Conservation (phyloP, 1,284 basidiomycete species). For the Bothia castanella region DNA sequence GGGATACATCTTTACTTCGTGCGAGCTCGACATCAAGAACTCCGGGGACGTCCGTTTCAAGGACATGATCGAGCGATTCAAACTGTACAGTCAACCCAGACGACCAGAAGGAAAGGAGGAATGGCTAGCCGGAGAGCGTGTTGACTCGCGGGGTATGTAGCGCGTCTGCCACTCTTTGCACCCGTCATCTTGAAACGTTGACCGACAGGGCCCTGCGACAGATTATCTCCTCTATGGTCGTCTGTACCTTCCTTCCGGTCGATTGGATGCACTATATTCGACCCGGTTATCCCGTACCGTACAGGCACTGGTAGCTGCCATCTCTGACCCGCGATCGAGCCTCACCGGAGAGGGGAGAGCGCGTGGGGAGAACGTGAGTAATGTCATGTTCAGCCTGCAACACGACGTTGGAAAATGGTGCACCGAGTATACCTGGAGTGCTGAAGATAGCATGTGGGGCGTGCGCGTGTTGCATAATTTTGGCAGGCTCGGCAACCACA, state of each 20-base stretch:
- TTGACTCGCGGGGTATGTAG: conserved; percentile 71
- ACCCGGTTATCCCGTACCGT: conserved; percentile 72
- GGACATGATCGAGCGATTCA: conserved; percentile 83
- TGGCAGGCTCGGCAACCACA: conserved; percentile 50
- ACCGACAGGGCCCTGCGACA: conserved; percentile 30
- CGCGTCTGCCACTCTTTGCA: neutral
- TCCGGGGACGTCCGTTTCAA: conserved; percentile 80
- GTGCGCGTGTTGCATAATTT: conserved; percentile 91
- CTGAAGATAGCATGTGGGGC: conserved; percentile 92
- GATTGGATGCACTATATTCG: conserved; percentile 88
- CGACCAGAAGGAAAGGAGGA: conserved; percentile 72
- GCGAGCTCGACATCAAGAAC: conserved; percentile 67
- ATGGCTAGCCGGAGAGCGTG: conserved; percentile 73
- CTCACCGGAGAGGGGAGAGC: conserved; percentile 41
- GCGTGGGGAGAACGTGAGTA: conserved; percentile 53
- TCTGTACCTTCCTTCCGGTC: conserved; percentile 83
- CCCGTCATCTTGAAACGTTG: conserved; percentile 19
- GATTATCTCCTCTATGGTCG: conserved; percentile 93
- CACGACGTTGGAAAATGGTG: conserved; percentile 92
- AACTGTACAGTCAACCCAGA: conserved; percentile 73
- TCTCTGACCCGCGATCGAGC: conserved; percentile 65
- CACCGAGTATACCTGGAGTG: conserved; percentile 92
- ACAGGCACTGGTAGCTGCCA: conserved; percentile 67
- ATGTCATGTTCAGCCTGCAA: conserved; percentile 85
- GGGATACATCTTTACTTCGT: conserved; percentile 90